Evolutionary conservation across 1,284 basidiomycete species (phyloP), one percentile per base, ranked within the genome.

Genomic region (Nidula niveotomentosa): DNA sequence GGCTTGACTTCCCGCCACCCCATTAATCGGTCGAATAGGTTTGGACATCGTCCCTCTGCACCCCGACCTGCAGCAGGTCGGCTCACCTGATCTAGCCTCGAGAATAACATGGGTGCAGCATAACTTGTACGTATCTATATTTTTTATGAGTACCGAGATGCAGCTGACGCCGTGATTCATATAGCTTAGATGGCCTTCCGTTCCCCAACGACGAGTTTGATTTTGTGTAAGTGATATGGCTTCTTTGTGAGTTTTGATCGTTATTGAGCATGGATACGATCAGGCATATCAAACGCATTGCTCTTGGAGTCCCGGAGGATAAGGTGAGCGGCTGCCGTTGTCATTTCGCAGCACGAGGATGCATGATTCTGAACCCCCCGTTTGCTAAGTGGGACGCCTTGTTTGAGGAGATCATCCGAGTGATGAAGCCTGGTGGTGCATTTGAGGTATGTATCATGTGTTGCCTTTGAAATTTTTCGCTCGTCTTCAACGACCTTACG

Each of bases 171-270:
- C 44, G 49, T 53, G 52, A 39, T 41, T 23, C 45, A 9, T 56
- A 61, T 53, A 88, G 86, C 64, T 70, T 90, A 36, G 84, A 88
- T 54, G 74, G 75, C 0, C 76, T 90, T 49, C 86, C 88, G 0
- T 90, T 90, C 64, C 77, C 78, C 12, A 76, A 84, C 58, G 83
- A 83, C 39, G 84, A 88, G 62, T 90, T 90, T 63, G 88, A 90
- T 63, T 88, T 81, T 63, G 84, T 89, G 84, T 88, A 69, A 65
- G 84, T 71, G 15, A 17, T 17, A 0, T 54, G 41, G 13, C 8
- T n/a, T 37, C 9, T 48, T 37, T 30, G 15, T n/a, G 8, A 35
- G 37, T 50, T 30, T 50, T n/a, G 10, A 9, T 6, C 30, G 36
- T 33, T 8, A 52, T 17, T 3, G 39, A 15, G n/a, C 23, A 9